phyloP scores from a whole-genome alignment of 2,329 filamentous ascomycete species.

The Talaromyces funiculosus region DNA sequence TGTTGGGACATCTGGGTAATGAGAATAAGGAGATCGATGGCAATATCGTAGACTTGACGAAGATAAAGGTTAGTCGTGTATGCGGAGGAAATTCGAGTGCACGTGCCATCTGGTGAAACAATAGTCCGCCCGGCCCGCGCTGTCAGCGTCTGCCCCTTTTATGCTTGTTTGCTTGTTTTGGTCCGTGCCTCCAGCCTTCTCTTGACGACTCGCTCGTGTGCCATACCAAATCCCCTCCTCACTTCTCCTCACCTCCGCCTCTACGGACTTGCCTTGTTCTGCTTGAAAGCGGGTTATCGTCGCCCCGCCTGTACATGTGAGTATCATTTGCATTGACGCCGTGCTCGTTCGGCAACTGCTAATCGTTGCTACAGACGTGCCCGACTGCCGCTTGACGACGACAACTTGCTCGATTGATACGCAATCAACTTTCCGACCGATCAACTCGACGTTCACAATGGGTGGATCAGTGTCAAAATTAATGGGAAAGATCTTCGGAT shows the following conservation, averaged over 20 bases:
- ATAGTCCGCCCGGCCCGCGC: neutral
- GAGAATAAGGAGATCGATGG: no score
- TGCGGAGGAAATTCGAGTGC: neutral
- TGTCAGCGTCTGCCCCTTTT: neutral
- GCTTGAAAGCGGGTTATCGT: neutral
- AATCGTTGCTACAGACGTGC: neutral
- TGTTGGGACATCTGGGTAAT: no score
- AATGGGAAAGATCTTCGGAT: conserved; percentile 98
- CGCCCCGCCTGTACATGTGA: neutral
- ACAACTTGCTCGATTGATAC: neutral
- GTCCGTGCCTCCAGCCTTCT: neutral
- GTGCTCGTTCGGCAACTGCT: neutral
- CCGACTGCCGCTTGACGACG: neutral
- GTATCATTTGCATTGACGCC: neutral
- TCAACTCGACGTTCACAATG: conserved; percentile 54
- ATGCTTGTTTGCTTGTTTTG: neutral
- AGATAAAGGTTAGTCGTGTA: no score
- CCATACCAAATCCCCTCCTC: neutral
- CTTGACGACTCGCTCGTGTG: neutral
- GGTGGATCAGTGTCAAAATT: conserved; percentile 91
- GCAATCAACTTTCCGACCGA: conserved; percentile 5
- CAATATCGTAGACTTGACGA: no score
- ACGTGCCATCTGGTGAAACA: neutral
- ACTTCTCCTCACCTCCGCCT: no score
- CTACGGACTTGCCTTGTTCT: neutral